Base-by-base conservation (phyloP, 345 rosid species). In the Excoecaria cochinchinensis region DNA sequence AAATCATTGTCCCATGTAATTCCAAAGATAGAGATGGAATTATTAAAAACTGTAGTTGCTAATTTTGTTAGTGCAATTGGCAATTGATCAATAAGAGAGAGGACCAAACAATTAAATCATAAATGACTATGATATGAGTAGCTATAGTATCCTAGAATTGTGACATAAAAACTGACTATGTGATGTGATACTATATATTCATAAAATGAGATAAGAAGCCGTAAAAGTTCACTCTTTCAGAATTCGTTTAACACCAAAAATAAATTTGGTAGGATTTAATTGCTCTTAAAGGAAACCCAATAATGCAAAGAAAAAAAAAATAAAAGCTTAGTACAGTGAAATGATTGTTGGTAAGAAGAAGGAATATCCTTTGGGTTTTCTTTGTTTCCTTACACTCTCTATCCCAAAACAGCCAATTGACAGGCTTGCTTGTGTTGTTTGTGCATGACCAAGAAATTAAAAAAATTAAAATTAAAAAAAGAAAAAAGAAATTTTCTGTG, bases 271-370 rank as follows among this genome's bases (percentile, higher is more conserved):
- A 52, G 40, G 81, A 76, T 71, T 69, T 57, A 21, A 42, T 71
- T 72, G 63, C 75, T 78, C 73, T 82, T 72, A 69, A 71, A 76
- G 75, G 77, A 78, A 78, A 56, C 52, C 47, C 24, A 3, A 69
- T 38, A 6, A 5, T 9, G 14, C 12, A 52, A 8, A 14, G 55
- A 21, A 22, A 57, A 52, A 19, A 63, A n/a, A 64, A 57, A 70
- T 72, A 68, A 70, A 77, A 76, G 46, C 16, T 1, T 55, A 58
- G 78, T 71, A 64, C 73, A 61, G 71, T 74, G 79, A 84, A 69
- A 82, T 82, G 78, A 79, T 80, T 77, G 73, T 83, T 83, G 77
- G 73, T 55, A 67, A 70, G 67, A 72, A 72, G 40, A 60, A 74
- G 47, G 80, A 80, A 82, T 81, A 75, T 76, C 73, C 70, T 31